A percentile compares a stretch with the other conserved stretches of the same genome.
These are phyloP conservation scores for Fusarium equiseti DNA, from an alignment of 2,329 filamentous ascomycete species.

Conservation along the genomic window DNA sequence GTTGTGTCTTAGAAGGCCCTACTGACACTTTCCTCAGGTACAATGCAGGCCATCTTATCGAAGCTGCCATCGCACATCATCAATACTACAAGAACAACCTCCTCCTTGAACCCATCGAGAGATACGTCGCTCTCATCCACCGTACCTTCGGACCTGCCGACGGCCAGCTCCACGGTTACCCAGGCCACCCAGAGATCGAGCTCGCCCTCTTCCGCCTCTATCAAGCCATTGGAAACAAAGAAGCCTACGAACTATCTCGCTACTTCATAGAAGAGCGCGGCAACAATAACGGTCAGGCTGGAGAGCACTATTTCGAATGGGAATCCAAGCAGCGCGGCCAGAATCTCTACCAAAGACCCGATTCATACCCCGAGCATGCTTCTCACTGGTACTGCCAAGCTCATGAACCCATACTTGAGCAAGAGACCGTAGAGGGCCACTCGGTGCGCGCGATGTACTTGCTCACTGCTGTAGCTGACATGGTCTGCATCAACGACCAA, in stretches of 20 bases:
- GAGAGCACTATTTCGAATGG: not conserved
- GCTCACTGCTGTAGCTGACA: conserved; percentile 68
- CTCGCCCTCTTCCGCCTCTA: conserved; percentile 57
- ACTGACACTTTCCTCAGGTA: conserved; percentile 53
- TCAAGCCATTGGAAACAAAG: conserved; percentile 50
- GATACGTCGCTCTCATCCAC: conserved; percentile 60
- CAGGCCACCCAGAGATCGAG: conserved; percentile 64
- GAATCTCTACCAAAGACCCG: not conserved
- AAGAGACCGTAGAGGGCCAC: conserved; percentile 57
- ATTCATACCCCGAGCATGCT: conserved; percentile 2
- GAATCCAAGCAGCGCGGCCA: not conserved
- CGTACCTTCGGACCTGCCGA: conserved; percentile 63
- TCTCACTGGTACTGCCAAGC: conserved; percentile 8
- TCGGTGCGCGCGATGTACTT: conserved; percentile 72
- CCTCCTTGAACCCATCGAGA: conserved; percentile 53
- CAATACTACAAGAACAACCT: conserved; percentile 63
- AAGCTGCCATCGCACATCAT: conserved; percentile 70
- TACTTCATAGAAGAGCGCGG: conserved; percentile 71
- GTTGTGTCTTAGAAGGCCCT: rapidly evolving
- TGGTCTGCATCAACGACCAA: conserved; percentile 51
- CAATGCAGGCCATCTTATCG: conserved; percentile 72
- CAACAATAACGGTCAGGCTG: conserved; percentile 50
- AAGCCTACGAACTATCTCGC: conserved; percentile 60
- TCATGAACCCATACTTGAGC: not conserved
- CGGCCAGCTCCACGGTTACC: conserved; percentile 68